Conservation (phyloP, 768 basidiomycete species). For the Strobilomyces dryophilus region DNA sequence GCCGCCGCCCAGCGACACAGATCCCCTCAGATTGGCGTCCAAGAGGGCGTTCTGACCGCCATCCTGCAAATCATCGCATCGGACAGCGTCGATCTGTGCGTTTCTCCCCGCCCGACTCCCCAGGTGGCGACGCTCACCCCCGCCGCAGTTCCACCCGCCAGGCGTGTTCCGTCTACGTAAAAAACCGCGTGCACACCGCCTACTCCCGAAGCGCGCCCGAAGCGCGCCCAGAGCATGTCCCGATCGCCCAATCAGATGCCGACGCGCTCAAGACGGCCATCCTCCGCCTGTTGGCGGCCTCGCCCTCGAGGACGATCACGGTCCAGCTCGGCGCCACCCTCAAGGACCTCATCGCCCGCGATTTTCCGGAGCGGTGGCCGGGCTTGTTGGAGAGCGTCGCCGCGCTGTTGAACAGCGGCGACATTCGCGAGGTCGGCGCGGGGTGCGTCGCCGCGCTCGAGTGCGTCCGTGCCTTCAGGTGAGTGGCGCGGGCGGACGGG, state of each 20-base stretch:
- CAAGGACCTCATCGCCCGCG: conserved; percentile 68
- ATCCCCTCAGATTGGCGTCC: conserved; percentile 64
- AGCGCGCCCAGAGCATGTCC: conserved; percentile 54
- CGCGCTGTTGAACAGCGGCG: conserved; percentile 53
- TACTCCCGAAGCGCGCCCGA: conserved; percentile 48
- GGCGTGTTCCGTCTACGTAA: conserved; percentile 83
- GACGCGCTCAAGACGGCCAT: conserved; percentile 66
- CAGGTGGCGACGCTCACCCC: background rate
- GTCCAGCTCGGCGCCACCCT: conserved; percentile 72
- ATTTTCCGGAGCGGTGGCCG: conserved; percentile 79
- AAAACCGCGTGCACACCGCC: conserved; percentile 75
- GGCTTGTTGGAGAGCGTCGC: conserved; percentile 64
- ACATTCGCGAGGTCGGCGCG: conserved; percentile 73
- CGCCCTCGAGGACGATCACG: conserved; percentile 63
- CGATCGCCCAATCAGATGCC: conserved; percentile 66
- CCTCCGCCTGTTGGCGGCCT: conserved; percentile 64
- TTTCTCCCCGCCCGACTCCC: conserved; percentile 26
- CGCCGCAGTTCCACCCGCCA: conserved; percentile 68
- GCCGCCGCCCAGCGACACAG: background rate
- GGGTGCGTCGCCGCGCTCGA: conserved; percentile 79
- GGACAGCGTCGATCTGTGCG: conserved; percentile 74
- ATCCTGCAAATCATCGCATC: conserved; percentile 82
- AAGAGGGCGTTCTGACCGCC: conserved; percentile 81
- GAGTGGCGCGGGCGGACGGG: background rate
- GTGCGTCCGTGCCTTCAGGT: conserved; percentile 57